A percentile compares a stretch with the other conserved stretches of the same genome.
phyloP scores from a whole-genome alignment of 2,329 filamentous ascomycete genomes.

The Cadophora gregata region DNA sequence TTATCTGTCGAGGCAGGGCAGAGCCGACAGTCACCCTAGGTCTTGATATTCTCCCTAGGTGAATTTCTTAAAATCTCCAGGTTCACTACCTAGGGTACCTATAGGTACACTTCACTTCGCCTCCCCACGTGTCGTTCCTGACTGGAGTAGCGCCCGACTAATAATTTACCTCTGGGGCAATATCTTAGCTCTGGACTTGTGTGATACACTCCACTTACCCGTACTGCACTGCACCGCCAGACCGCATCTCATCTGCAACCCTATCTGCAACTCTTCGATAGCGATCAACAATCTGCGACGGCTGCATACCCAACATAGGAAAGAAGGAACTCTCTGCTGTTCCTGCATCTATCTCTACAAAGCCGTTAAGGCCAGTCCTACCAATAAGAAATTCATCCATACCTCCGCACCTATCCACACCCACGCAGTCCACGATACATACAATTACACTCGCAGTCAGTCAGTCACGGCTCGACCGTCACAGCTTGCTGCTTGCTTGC shows the following conservation, averaged over 20 bases:
- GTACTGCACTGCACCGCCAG: not conserved
- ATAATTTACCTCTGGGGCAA: too few species aligned
- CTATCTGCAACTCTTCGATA: constrained; percentile 20
- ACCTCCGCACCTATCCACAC: constrained; percentile 1
- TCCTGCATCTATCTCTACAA: not conserved
- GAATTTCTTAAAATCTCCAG: too few species aligned
- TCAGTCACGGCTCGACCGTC: not conserved
- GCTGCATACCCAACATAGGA: not conserved
- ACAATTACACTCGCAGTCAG: not conserved
- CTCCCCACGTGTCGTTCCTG: too few species aligned
- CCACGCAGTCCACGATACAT: not conserved
- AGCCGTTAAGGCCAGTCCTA: not conserved
- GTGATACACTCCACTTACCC: not conserved
- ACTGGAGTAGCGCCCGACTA: too few species aligned
- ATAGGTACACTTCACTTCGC: too few species aligned
- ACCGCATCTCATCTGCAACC: constrained; percentile 16
- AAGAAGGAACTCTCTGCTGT: not conserved
- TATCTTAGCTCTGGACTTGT: too few species aligned
- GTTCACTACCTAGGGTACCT: too few species aligned
- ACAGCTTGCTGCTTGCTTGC: not conserved
- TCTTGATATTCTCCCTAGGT: too few species aligned
- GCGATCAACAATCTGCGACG: not conserved
- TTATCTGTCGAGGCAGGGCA: too few species aligned
- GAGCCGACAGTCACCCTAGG: too few species aligned
- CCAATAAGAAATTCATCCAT: not conserved